phyloP scores from a whole-genome alignment of 2,329 filamentous ascomycete species.

The Verticillium klebahnii region DNA sequence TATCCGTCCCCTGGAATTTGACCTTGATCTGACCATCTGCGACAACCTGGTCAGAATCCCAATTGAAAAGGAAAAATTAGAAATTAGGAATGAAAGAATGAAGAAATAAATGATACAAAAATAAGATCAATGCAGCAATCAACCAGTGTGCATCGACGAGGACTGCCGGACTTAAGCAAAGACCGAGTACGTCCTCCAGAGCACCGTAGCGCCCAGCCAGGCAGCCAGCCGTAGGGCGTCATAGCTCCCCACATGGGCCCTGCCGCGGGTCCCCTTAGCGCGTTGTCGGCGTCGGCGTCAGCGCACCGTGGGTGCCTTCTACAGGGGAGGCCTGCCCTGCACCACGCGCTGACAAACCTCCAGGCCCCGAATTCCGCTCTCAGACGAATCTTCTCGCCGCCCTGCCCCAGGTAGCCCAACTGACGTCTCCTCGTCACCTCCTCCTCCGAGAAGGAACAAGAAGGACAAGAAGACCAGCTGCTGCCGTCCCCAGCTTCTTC shows the following conservation, averaged over 20 bases:
- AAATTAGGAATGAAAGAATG: too few relatives aligned
- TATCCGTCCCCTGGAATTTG: too few relatives aligned
- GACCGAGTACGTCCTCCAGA: background rate
- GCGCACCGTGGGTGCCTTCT: too few relatives aligned
- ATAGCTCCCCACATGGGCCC: constrained; percentile 9
- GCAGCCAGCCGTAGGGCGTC: constrained; percentile 11
- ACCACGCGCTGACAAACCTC: constrained; percentile 9
- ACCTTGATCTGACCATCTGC: too few relatives aligned
- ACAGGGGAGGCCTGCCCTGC: too few relatives aligned
- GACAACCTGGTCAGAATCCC: too few relatives aligned
- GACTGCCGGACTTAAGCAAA: background rate
- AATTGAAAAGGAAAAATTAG: too few relatives aligned
- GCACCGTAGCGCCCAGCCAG: background rate
- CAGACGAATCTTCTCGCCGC: background rate
- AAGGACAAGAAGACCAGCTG: background rate
- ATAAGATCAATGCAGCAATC: too few relatives aligned
- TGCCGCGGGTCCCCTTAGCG: background rate
- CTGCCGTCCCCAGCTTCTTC: background rate
- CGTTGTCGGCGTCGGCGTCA: background rate
- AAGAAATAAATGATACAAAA: too few relatives aligned
- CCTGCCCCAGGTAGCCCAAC: background rate
- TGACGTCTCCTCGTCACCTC: background rate
- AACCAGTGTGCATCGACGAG: too few relatives aligned
- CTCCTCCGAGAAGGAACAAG: background rate
- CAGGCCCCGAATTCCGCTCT: background rate